These are phyloP conservation scores for Barbatosphaeria neglecta DNA, from an alignment of 495 filamentous ascomycete genomes.

Conservation along the genomic window DNA sequence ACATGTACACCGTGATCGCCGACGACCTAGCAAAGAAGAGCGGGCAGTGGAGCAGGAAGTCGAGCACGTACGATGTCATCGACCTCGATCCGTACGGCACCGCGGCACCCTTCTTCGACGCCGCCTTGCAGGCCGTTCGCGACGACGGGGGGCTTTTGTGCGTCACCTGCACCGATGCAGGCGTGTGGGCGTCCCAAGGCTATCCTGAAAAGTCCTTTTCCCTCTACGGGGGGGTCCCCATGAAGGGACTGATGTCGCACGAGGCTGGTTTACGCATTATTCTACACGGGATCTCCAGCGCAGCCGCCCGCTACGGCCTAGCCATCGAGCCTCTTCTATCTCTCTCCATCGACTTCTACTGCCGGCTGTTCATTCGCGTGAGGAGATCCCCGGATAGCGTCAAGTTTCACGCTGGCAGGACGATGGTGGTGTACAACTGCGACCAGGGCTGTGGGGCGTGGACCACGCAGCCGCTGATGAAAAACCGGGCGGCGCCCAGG, in stretches of 20 bases:
- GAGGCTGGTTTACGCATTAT: slow-evolving; percentile 84
- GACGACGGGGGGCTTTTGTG: slow-evolving; percentile 83
- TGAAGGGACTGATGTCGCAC: slow-evolving; percentile 74
- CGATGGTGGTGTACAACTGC: slow-evolving; percentile 87
- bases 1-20: slow-evolving; percentile 67
- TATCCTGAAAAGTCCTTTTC: slow-evolving; percentile 89
- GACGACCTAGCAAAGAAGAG: slow-evolving; percentile 23
- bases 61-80: slow-evolving; percentile 72
- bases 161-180: slow-evolving; percentile 92
- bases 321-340: slow-evolving; percentile 86
- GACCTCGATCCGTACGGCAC: slow-evolving; percentile 95
- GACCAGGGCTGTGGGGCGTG: slow-evolving; percentile 83
- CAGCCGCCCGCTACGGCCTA: slow-evolving; percentile 77
- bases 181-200: slow-evolving; percentile 82
- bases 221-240: slow-evolving; percentile 77
- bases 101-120: slow-evolving; percentile 82
- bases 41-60: slow-evolving; percentile 12
- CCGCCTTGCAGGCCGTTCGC: slow-evolving; percentile 69
- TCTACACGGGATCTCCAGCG: slow-evolving; percentile 61
- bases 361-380: slow-evolving; percentile 79
- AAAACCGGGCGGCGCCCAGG: slow-evolving; percentile 47
- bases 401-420: slow-evolving; percentile 79
- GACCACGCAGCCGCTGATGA: slow-evolving; percentile 62
- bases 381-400: slow-evolving; percentile 66
- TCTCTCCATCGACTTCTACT: slow-evolving; percentile 90